These are phyloP conservation scores for Spizellomyces sp. DNA, from an alignment of 192 early-diverging fungal genomes.

Conservation along the genomic window DNA sequence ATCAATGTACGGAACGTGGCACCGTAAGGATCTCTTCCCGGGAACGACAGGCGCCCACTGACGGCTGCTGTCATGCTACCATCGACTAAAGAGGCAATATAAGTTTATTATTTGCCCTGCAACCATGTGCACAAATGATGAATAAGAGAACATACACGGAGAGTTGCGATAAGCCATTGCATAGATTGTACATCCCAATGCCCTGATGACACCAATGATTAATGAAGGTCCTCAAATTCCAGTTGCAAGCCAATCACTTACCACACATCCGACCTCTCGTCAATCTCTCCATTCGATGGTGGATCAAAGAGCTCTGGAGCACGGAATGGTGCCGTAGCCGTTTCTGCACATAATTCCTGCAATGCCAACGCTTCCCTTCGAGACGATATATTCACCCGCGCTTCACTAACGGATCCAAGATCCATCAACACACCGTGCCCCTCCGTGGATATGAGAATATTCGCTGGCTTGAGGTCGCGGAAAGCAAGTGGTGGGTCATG, in stretches of 20 bases:
- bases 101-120: background rate
- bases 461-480: conserved; percentile 58
- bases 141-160: conserved; percentile 37
- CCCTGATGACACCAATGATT: conserved; percentile 23
- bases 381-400: conserved; percentile 37
- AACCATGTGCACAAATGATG: too few species aligned
- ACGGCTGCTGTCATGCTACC: conserved; percentile 50
- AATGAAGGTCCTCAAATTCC: background rate
- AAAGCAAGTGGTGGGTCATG: conserved; percentile 49
- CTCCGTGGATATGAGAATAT: conserved; percentile 43
- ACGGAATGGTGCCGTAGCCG: conserved; percentile 53
- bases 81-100: conserved; percentile 39
- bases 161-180: conserved; percentile 47
- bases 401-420: conserved; percentile 51
- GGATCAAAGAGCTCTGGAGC: conserved; percentile 59
- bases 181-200: conserved; percentile 55
- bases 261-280: conserved; percentile 51
- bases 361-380: conserved; percentile 49
- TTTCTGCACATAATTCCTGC: conserved; percentile 53
- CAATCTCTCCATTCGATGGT: conserved; percentile 30
- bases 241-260: too few species aligned
- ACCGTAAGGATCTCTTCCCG: conserved; percentile 23
- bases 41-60: conserved; percentile 41
- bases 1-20: conserved; percentile 15
- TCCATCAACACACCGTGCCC: conserved; percentile 47